phyloP scores from a whole-genome alignment of 331 rosid genomes.

The Quercus phellos region DNA sequence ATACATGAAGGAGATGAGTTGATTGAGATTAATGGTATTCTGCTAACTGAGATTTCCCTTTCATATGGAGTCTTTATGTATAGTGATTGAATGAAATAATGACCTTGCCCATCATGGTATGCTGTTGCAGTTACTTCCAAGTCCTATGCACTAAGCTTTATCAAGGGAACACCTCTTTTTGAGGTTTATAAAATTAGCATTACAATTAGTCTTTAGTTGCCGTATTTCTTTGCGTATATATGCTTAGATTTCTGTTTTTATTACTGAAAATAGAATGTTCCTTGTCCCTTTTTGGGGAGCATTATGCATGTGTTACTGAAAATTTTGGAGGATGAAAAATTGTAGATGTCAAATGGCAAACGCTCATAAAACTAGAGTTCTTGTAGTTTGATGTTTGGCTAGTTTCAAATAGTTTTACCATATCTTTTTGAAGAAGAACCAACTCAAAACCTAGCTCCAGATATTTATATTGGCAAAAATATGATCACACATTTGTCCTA shows the following conservation, averaged over 20 bases:
- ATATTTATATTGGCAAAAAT: neutral
- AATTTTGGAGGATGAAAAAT: neutral
- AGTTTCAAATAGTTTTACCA: neutral
- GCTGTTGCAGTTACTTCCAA: neutral
- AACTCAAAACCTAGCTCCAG: neutral
- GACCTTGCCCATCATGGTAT: neutral
- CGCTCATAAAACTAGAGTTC: neutral
- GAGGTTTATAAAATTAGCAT: neutral
- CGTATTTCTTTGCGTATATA: neutral
- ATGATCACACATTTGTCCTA: neutral
- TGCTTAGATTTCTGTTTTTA: neutral
- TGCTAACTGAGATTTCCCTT: neutral
- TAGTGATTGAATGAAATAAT: too few relatives aligned
- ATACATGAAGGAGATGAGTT: slow-evolving; percentile 89
- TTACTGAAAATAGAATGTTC: neutral
- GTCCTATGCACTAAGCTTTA: neutral
- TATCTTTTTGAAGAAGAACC: neutral
- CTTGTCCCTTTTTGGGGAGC: neutral
- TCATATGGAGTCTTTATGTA: neutral
- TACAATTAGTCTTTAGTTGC: neutral
- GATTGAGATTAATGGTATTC: slow-evolving; percentile 79
- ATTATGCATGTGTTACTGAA: neutral
- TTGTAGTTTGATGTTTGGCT: neutral
- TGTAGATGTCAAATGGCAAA: neutral
- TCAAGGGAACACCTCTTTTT: neutral